A percentile compares a stretch with the other conserved stretches of the same genome.
phyloP scores from a whole-genome alignment of 2,329 filamentous ascomycete genomes.

The Tolypocladium paradoxum region DNA sequence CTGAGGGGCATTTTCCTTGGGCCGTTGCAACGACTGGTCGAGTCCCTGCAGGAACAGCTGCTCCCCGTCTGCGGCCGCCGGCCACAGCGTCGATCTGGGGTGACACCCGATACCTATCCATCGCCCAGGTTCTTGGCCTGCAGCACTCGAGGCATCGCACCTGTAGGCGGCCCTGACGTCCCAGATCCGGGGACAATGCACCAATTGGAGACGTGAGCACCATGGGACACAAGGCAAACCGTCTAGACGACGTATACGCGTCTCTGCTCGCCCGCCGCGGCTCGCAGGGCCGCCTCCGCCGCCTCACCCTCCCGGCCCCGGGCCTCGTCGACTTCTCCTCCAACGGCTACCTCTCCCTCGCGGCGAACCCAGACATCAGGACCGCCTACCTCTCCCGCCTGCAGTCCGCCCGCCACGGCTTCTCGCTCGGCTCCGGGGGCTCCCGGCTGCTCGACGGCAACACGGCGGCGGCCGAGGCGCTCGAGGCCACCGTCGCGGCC shows the following conservation, averaged over 20 bases:
- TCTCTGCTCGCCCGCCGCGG: conserved; percentile 17
- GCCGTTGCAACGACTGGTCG: not conserved
- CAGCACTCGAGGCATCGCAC: not conserved
- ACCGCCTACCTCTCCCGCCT: conserved; percentile 48
- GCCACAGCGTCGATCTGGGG: not conserved
- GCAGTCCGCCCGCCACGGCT: conserved; percentile 6
- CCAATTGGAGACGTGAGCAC: not conserved
- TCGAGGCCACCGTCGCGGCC: conserved; percentile 34
- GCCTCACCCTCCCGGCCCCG: conserved; percentile 47
- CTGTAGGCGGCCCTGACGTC: not conserved
- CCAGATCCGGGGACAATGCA: not conserved
- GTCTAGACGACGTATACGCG: conserved; percentile 17
- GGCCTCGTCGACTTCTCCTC: conserved; percentile 68
- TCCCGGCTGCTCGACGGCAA: conserved; percentile 46
- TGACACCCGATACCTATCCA: not conserved
- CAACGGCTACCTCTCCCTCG: conserved; percentile 71
- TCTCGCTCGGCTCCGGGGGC: conserved; percentile 35
- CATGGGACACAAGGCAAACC: conserved; percentile 1
- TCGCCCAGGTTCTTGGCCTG: not conserved
- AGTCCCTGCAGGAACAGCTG: not conserved
- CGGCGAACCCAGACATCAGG: conserved; percentile 38
- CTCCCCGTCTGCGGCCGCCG: not conserved
- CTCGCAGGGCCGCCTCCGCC: conserved; percentile 27
- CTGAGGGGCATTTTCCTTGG: not conserved
- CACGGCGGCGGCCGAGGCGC: conserved; percentile 26